Conservation (phyloP, 176 grass and related monocot genomes). For the Metroxylon sagu region DNA sequence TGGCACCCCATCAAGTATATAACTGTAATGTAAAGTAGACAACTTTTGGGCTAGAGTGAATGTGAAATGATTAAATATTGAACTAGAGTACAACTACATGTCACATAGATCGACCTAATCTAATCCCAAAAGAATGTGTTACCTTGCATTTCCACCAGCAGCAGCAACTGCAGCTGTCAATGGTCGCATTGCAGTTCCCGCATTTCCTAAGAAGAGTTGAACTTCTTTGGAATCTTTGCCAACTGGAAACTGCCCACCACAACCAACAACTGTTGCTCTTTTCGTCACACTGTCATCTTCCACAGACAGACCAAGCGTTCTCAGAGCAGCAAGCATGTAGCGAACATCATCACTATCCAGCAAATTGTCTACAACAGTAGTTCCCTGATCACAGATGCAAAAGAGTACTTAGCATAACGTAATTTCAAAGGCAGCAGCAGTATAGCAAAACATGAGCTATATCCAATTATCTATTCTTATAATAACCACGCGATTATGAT, state of each 20-base stretch:
- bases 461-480: too few relatives aligned
- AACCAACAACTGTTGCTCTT: constrained; percentile 67
- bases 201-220: constrained; percentile 88
- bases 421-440: too few relatives aligned
- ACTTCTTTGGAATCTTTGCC: constrained; percentile 52
- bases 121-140: background rate
- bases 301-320: constrained; percentile 72
- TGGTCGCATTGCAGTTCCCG: constrained; percentile 94
- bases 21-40: constrained; percentile 33
- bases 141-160: constrained; percentile 96
- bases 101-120: background rate
- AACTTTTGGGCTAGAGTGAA: too few relatives aligned
- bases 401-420: too few relatives aligned
- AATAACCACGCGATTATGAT: too few relatives aligned
- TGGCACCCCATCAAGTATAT: constrained; percentile 93
- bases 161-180: constrained; percentile 83
- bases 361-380: constrained; percentile 88
- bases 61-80: background rate
- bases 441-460: too few relatives aligned
- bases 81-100: background rate
- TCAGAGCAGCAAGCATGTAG: constrained; percentile 97
- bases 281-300: constrained; percentile 72
- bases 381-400: constrained; percentile 42
- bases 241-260: constrained; percentile 58
- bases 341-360: constrained; percentile 90